Percentiles rank a stretch among this genome's conserved stretches.
Evolutionary conservation across 305 asterid species (phyloP).

Genomic region (Andrographis paniculata): DNA sequence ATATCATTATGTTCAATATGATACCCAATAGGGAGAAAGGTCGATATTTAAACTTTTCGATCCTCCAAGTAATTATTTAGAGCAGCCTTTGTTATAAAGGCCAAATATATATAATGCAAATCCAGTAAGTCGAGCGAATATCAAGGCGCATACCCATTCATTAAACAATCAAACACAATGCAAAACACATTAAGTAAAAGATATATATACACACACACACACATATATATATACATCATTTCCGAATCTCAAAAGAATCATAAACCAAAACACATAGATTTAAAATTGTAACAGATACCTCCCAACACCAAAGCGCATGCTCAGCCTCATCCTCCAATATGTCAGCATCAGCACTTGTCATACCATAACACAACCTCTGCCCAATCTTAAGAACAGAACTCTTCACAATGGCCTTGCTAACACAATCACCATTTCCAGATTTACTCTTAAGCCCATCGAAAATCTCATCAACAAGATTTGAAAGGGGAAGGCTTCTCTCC

Average conservation of each 20-base stretch:
- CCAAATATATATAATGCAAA: background rate
- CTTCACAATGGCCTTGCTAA: constrained; percentile 59
- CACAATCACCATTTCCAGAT: constrained; percentile 26
- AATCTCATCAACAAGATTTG: constrained; percentile 58
- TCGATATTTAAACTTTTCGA: too few relatives aligned
- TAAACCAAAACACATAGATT: background rate
- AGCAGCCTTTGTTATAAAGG: too few relatives aligned
- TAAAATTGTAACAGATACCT: constrained; percentile 34
- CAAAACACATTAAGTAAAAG: background rate
- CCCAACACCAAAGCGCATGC: constrained; percentile 89
- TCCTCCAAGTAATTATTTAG: background rate
- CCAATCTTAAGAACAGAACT: constrained; percentile 60
- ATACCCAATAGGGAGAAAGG: too few relatives aligned
- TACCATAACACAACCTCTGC: constrained; percentile 69
- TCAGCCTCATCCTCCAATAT: constrained; percentile 79
- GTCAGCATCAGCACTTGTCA: constrained; percentile 58
- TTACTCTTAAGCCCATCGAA: constrained; percentile 40
- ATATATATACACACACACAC: background rate
- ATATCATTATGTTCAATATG: too few relatives aligned
- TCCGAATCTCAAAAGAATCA: too few relatives aligned
- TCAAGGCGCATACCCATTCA: background rate
- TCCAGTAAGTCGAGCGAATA: background rate
- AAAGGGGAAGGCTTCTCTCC: constrained; percentile 69
- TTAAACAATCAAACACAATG: background rate
- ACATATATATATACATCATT: too few relatives aligned